Percentiles rank a stretch among this genome's conserved stretches.
These are phyloP conservation scores for Apiotrichum domesticum DNA, from an alignment of 1,284 basidiomycete species.

Conservation along the genomic window DNA sequence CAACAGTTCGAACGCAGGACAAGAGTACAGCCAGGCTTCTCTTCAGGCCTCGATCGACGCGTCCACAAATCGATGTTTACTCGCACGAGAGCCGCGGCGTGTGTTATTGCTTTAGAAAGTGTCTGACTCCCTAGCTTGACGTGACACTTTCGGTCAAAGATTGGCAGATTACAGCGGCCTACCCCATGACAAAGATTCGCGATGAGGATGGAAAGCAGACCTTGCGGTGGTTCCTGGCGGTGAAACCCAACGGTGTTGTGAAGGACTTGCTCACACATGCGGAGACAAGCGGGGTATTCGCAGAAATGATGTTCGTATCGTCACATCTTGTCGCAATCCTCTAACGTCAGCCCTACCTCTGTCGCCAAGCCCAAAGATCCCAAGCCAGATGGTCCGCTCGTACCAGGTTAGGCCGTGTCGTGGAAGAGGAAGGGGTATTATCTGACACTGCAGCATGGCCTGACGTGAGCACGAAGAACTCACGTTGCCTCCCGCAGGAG, in stretches of 20 bases:
- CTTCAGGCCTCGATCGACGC: slow-evolving; percentile 37
- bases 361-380: background rate
- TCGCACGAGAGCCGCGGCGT: slow-evolving; percentile 35
- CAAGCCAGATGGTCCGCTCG: slow-evolving; percentile 30
- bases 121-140: slow-evolving; percentile 27
- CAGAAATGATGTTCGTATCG: slow-evolving; percentile 32
- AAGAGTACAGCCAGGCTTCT: slow-evolving; percentile 33
- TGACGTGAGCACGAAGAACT: slow-evolving; percentile 33
- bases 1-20: slow-evolving; percentile 24
- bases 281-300: slow-evolving; percentile 33
- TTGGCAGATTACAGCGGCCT: slow-evolving; percentile 39
- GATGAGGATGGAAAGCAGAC: slow-evolving; percentile 25
- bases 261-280: slow-evolving; percentile 39
- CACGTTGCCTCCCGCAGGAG: slow-evolving; percentile 34
- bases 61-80: slow-evolving; percentile 35
- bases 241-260: slow-evolving; percentile 32
- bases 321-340: no score
- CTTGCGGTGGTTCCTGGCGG: slow-evolving; percentile 40
- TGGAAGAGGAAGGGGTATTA: background rate
- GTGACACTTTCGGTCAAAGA: slow-evolving; percentile 33
- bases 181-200: slow-evolving; percentile 32
- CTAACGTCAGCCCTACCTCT: background rate
- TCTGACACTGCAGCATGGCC: slow-evolving; percentile 30
- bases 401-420: slow-evolving; percentile 24
- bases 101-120: slow-evolving; percentile 2